A percentile compares a stretch with the other conserved stretches of the same genome.
These are phyloP conservation scores for Botryobasidium botryosum DNA, from an alignment of 768 basidiomycete species.

Conservation along the genomic window DNA sequence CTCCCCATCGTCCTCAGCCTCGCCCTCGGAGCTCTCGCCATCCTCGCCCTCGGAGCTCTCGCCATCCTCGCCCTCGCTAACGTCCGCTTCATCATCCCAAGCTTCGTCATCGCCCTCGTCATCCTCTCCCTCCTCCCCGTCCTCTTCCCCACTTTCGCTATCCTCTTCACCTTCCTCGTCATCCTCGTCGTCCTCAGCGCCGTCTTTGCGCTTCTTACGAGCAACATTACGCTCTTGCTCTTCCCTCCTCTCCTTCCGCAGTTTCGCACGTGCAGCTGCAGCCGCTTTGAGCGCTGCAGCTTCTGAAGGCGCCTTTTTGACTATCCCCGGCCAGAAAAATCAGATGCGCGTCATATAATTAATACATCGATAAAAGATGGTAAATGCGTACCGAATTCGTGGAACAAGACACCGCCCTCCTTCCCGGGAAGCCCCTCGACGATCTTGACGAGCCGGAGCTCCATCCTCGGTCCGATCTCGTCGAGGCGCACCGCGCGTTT, in stretches of 20 bases:
- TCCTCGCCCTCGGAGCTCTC: no score
- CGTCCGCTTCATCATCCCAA: constrained; percentile 9
- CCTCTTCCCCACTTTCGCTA: constrained; percentile 25
- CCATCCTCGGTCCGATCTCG: constrained; percentile 92
- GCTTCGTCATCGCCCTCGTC: constrained; percentile 28
- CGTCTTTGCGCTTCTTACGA: constrained; percentile 41
- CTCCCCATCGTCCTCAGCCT: constrained; percentile 13
- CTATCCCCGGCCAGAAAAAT: constrained; percentile 26
- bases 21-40: no score
- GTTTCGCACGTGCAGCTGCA: constrained; percentile 59
- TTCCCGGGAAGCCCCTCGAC: constrained; percentile 86
- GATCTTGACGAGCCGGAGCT: constrained; percentile 83
- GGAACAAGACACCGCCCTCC: constrained; percentile 85
- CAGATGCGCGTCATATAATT: not conserved
- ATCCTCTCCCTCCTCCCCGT: constrained; percentile 19
- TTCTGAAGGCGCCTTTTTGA: constrained; percentile 79
- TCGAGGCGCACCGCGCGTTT: constrained; percentile 81
- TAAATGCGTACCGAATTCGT: constrained; percentile 61
- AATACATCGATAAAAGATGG: not conserved
- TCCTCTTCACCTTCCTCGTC: constrained; percentile 21
- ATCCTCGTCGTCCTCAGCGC: constrained; percentile 17
- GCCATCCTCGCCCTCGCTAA: no score
- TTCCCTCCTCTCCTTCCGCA: constrained; percentile 60
- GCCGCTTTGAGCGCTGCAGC: constrained; percentile 45
- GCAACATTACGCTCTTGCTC: constrained; percentile 87